phyloP scores from a whole-genome alignment of 305 asterid species.

The Salvia sclarea region DNA sequence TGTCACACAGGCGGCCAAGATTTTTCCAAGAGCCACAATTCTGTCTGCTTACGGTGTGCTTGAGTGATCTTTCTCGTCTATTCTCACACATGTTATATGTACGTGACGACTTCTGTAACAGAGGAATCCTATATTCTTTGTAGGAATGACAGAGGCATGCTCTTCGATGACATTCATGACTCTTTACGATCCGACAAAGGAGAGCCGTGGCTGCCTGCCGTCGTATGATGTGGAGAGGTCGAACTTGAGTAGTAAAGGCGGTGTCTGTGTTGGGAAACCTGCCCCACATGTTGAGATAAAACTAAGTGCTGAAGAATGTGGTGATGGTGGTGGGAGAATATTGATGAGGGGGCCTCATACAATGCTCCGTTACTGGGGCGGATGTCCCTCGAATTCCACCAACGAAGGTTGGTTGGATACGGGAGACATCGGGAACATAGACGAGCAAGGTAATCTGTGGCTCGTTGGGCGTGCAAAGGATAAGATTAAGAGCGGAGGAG shows the following conservation, averaged over 20 bases:
- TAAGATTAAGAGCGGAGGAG: conserved; percentile 92
- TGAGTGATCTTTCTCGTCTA: not conserved
- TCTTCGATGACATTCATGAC: conserved; percentile 90
- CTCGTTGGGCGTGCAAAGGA: conserved; percentile 80
- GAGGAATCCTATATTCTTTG: no score
- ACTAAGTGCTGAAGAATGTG: conserved; percentile 46
- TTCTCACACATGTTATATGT: not conserved
- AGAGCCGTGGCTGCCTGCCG: conserved; percentile 20
- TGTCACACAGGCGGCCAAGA: conserved; percentile 41
- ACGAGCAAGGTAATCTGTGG: conserved; percentile 74
- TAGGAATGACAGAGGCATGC: conserved; percentile 96
- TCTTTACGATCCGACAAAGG: conserved; percentile 58
- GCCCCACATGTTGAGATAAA: conserved; percentile 83
- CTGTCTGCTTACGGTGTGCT: conserved; percentile 80
- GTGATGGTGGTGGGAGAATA: conserved; percentile 52
- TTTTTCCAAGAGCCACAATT: conserved; percentile 75
- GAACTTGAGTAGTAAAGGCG: conserved; percentile 39
- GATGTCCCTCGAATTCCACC: conserved; percentile 37
- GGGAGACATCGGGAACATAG: conserved; percentile 78
- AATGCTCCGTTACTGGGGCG: conserved; percentile 89
- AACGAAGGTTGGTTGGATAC: conserved; percentile 76
- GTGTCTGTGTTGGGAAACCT: conserved; percentile 82
- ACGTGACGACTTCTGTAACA: conserved; percentile 1
- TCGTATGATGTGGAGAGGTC: conserved; percentile 31
- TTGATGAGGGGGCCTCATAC: conserved; percentile 87